These are phyloP conservation scores for Pleurotus cornucopiae DNA, from an alignment of 768 basidiomycete species.

Conservation along the genomic window DNA sequence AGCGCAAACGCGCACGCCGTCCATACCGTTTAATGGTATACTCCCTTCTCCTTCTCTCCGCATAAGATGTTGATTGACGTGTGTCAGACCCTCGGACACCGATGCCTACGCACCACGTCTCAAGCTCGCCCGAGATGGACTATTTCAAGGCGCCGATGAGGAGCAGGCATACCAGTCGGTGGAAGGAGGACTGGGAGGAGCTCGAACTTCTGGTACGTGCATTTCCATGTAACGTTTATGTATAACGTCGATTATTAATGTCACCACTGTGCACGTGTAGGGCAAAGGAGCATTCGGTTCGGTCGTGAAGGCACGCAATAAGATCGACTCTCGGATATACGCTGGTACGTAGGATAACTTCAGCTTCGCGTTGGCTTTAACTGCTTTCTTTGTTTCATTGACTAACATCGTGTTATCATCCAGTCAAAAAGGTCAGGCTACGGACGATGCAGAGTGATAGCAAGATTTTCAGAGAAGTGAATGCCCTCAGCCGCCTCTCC, in stretches of 20 bases:
- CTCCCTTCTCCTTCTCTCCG: background rate
- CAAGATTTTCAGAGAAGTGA: slow-evolving; percentile 89
- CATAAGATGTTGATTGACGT: slow-evolving; percentile 4
- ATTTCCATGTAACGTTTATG: background rate
- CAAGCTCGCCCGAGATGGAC: slow-evolving; percentile 62
- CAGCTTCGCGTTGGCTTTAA: background rate
- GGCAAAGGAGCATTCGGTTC: slow-evolving; percentile 90
- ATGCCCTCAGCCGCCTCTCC: slow-evolving; percentile 79
- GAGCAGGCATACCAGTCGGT: slow-evolving; percentile 64
- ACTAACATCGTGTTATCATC: slow-evolving; percentile 1
- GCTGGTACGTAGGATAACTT: slow-evolving; percentile 45
- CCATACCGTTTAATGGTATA: slow-evolving; percentile 23
- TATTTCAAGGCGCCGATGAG: slow-evolving; percentile 46
- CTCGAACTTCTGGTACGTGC: slow-evolving; percentile 69
- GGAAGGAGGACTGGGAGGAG: slow-evolving; percentile 94
- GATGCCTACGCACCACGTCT: slow-evolving; percentile 30
- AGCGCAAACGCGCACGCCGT: slow-evolving; percentile 20
- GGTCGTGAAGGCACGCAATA: slow-evolving; percentile 92
- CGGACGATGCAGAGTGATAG: slow-evolving; percentile 74
- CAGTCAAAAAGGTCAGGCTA: slow-evolving; percentile 87
- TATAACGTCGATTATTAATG: background rate
- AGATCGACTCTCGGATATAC: slow-evolving; percentile 81
- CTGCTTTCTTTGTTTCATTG: background rate
- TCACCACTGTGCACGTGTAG: slow-evolving; percentile 27
- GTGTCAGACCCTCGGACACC: slow-evolving; percentile 44